Percentiles rank a stretch among this genome's conserved stretches.
Evolutionary conservation across 768 basidiomycete species (phyloP).

Genomic region (Tricholoma saponaceum): DNA sequence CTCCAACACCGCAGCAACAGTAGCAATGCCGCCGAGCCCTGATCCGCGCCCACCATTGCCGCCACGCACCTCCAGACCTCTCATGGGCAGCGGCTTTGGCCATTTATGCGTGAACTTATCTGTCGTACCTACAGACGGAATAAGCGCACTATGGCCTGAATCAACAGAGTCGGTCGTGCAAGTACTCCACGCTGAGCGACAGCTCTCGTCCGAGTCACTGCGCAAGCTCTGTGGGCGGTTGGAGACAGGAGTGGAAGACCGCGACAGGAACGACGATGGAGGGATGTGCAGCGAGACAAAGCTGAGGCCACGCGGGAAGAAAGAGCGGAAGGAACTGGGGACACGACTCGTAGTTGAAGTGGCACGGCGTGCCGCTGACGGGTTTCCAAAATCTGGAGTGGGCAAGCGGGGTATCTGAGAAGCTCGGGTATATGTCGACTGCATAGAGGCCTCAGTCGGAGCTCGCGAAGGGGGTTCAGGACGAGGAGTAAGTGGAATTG

Average conservation of each 20-base stretch:
- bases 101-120: slow-evolving; percentile 50
- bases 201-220: slow-evolving; percentile 13
- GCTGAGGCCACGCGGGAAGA: slow-evolving; percentile 15
- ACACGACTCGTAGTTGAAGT: neutral
- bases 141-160: slow-evolving; percentile 24
- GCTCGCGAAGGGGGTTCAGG: slow-evolving; percentile 8
- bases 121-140: slow-evolving; percentile 28
- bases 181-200: slow-evolving; percentile 5
- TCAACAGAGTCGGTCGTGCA: slow-evolving; percentile 16
- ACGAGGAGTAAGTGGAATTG: slow-evolving; percentile 13
- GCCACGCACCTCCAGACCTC: slow-evolving; percentile 10
- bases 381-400: slow-evolving; percentile 14
- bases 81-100: slow-evolving; percentile 37
- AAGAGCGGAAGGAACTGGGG: slow-evolving; percentile 9
- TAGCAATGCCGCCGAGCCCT: slow-evolving; percentile 1
- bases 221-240: slow-evolving; percentile 12
- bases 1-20: slow-evolving; percentile 25
- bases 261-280: slow-evolving; percentile 6
- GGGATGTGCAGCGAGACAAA: slow-evolving; percentile 12
- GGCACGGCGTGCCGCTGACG: neutral
- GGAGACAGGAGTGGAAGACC: neutral
- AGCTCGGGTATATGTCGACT: slow-evolving; percentile 1
- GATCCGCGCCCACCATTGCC: neutral
- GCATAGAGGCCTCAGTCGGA: slow-evolving; percentile 1
- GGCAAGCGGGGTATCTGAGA: slow-evolving; percentile 14